phyloP scores from a whole-genome alignment of 352 stramenopile genomes.

The Heterotrichella gracilis region DNA sequence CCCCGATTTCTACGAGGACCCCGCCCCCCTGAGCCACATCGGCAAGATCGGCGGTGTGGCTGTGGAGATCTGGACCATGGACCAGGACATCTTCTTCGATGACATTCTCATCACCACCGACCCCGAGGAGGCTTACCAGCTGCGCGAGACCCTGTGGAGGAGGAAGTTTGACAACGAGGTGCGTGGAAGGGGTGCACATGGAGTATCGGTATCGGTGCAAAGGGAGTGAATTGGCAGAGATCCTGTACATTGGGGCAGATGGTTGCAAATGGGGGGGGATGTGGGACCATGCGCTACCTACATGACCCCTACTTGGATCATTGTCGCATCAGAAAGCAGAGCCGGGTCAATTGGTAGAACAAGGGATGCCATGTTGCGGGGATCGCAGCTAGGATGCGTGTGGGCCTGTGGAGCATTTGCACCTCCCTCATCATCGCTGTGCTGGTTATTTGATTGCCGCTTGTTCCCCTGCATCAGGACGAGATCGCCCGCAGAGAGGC shows the following conservation, averaged over 20 bases:
- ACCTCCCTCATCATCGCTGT: no score
- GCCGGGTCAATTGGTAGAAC: no score
- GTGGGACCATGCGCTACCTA: neutral
- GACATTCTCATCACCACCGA: constrained; percentile 58
- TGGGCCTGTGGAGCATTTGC: no score
- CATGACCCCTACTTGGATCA: neutral
- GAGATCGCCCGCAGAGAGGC: no score
- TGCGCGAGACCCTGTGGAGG: neutral
- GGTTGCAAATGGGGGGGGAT: neutral
- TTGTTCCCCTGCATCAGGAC: no score
- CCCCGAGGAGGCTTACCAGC: constrained; percentile 33
- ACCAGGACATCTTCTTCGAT: constrained; percentile 48
- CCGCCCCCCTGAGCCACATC: constrained; percentile 40
- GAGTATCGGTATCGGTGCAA: neutral
- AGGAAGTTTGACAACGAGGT: neutral
- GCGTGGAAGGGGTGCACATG: constrained; percentile 9
- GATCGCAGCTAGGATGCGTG: no score
- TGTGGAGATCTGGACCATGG: constrained; percentile 45
- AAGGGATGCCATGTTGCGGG: no score
- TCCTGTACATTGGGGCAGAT: neutral
- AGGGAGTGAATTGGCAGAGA: neutral
- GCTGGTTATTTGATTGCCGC: no score
- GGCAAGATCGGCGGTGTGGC: constrained; percentile 28
- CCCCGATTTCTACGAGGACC: constrained; percentile 41
- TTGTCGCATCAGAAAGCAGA: no score